Evolutionary conservation across 306 rosid genomes (phyloP), one percentile per base, ranked within the genome.

Genomic region (Cucumis melo): DNA sequence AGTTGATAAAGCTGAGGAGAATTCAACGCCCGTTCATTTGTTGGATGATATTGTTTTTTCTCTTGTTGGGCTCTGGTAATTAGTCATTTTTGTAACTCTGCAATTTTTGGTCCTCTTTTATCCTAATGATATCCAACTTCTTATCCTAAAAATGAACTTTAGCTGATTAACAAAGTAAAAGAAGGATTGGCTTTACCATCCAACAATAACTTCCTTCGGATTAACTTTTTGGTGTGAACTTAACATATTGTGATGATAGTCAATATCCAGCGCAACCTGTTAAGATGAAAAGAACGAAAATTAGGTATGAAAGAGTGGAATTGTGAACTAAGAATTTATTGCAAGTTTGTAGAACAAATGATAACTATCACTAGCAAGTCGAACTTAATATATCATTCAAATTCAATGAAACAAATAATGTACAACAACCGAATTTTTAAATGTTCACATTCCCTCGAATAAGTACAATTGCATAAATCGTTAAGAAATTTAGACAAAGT

Each of bases 181-280:
- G 17, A 48, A 67, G 27, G 4, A 66, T 14, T 67, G 55, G 23
- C 66, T 72, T 81, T 90, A 92, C 99, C 99, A 95, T 78, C 99
- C 98, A 80, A 92, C 97, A 39, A 95, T 95, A 79, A 86, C 86
- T 84, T 95, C 99, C 84, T 92, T 95, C 8, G 97, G 99, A 66
- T 92, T 95, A 82, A 95, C 99, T 82, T 92, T 95, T 77, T 90
- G 96, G 81, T 90, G 98, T 41, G 98, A 90, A 15, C 60, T 20
- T 63, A 92, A 84, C 97, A 95, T 92, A 82, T 88, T 95, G 80
- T 89, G 98, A 75, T 95, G 99, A 75, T 95, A 95, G 68, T 95
- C 99, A 76, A 95, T 92, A 79, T 95, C 99, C 86, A 95, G 68
- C 53, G 99, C 98, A 77, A 94, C 97, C 99, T 92, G 86, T 29